Conservation (phyloP, 108 stramenopile species). For the Pseudonitzschia pungens region DNA sequence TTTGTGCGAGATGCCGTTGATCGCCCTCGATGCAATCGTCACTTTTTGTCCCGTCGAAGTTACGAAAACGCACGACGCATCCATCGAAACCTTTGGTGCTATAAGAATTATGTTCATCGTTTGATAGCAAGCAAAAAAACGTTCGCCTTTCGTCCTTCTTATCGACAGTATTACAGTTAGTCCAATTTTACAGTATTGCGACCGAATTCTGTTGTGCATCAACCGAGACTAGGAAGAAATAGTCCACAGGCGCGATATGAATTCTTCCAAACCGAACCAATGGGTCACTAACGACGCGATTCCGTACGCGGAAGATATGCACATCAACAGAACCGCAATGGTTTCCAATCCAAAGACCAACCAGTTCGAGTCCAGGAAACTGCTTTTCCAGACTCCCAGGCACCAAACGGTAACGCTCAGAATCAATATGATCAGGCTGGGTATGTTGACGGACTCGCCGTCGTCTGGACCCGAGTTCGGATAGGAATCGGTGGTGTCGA, state of each 20-base stretch:
- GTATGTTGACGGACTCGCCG: slow-evolving; percentile 11
- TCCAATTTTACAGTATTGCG: too few relatives aligned
- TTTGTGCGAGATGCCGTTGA: too few relatives aligned
- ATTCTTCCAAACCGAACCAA: slow-evolving; percentile 12
- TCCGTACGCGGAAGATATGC: slow-evolving; percentile 46
- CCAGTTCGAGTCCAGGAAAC: slow-evolving; percentile 58
- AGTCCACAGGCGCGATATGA: slow-evolving; percentile 43
- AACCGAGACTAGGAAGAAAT: slow-evolving; percentile 80
- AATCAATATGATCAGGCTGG: slow-evolving; percentile 38
- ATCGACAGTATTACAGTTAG: too few relatives aligned
- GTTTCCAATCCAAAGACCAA: slow-evolving; percentile 62
- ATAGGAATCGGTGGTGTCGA: slow-evolving; percentile 5
- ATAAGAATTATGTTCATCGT: too few relatives aligned
- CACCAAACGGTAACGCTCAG: slow-evolving; percentile 50
- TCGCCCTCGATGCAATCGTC: too few relatives aligned
- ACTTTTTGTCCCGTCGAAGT: too few relatives aligned
- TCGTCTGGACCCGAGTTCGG: not conserved
- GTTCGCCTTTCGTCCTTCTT: too few relatives aligned
- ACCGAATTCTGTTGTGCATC: slow-evolving; percentile 73
- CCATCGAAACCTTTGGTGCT: too few relatives aligned
- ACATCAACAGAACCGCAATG: slow-evolving; percentile 52
- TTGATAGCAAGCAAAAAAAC: too few relatives aligned
- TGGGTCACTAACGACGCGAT: slow-evolving; percentile 29
- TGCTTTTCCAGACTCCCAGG: slow-evolving; percentile 78
- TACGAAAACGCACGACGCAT: too few relatives aligned